Base-by-base conservation (phyloP, 352 stramenopile genomes). In the Pelagophyceae sp. region DNA sequence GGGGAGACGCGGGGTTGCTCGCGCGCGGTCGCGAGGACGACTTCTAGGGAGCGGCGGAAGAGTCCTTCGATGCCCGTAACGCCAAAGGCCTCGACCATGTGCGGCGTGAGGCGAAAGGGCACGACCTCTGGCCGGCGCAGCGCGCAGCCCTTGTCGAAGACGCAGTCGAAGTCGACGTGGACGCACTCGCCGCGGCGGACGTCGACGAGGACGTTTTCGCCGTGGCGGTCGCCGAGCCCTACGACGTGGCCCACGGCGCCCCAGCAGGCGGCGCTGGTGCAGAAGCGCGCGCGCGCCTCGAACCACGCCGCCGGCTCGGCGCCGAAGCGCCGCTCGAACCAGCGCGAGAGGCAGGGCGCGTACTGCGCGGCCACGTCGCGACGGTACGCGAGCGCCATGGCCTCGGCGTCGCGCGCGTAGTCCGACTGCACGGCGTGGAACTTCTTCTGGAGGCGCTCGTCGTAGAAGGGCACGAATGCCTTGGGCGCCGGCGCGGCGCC, bases 151-250 rank as follows among this genome's bases (percentile, higher is more conserved):
- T 99, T 99, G 84, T 99, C 96, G 82, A 99, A 99, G 69, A 99
- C 90, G 80, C 97, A 98, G 83, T 98, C 94, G 86, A 99, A 99
- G 83, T 99, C 97, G 69, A 99, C 96, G 85, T 99, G 97, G 19
- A 99, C 95, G 78, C 94, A 98, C 86, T 98, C 96, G 54, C 96
- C 96, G 74, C 87, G 97, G 25, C 84, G 93, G 70, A 88, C 97
- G 83, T 99, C 95, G 50, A 99, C 94, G 23, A 99, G 83, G 80
- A 99, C 98, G 82, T 99, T 99, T 82, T 99, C 97, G 0, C 94
- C 93, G 77, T 99, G 97, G 35, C 97, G 91, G 87, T 95, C 90
- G 35, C 89, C 91, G 38, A 95, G 83, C 27, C 93, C 93, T 70
- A 96, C 88, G 35, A 99, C 94, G 81, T 98, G 94, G 27, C 95